These are phyloP conservation scores for Polytolypa hystricis DNA, from an alignment of 2,329 filamentous ascomycete genomes.

Conservation along the genomic window DNA sequence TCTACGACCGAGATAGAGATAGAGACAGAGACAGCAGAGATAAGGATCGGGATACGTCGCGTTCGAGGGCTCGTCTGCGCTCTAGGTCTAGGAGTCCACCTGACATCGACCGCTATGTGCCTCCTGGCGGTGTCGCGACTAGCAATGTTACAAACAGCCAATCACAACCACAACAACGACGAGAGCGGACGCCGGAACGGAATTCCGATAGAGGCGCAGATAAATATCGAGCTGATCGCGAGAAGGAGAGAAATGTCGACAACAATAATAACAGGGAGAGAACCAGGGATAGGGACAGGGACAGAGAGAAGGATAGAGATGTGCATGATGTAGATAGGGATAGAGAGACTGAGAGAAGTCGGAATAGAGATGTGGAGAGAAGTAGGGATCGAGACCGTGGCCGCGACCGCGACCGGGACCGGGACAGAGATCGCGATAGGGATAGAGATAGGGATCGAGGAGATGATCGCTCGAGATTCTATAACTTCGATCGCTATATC, in stretches of 20 bases:
- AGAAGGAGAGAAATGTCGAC: neutral
- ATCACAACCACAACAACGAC: no score
- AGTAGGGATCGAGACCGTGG: constrained; percentile 15
- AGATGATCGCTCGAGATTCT: constrained; percentile 21
- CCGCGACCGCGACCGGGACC: constrained; percentile 14
- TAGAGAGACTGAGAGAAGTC: constrained; percentile 3
- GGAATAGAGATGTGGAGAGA: constrained; percentile 7
- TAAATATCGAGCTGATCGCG: no score
- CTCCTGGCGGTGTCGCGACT: constrained; percentile 10
- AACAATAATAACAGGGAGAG: constrained; percentile 1
- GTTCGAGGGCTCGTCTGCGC: constrained; percentile 15
- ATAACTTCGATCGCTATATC: constrained; percentile 36
- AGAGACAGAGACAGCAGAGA: constrained; percentile 11
- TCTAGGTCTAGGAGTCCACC: constrained; percentile 25
- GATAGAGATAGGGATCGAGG: constrained; percentile 17
- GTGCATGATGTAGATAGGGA: constrained; percentile 1
- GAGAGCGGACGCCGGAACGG: constrained; percentile 4
- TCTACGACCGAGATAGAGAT: constrained; percentile 8
- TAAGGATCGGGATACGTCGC: constrained; percentile 11
- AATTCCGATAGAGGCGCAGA: no score
- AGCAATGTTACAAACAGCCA: neutral
- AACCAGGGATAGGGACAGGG: constrained; percentile 4
- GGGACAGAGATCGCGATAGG: constrained; percentile 11
- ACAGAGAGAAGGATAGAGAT: neutral
- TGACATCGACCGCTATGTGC: constrained; percentile 36